These are phyloP conservation scores for Diophrys sp. DNA, from an alignment of 73 alveolate genomes.

Conservation along the genomic window DNA sequence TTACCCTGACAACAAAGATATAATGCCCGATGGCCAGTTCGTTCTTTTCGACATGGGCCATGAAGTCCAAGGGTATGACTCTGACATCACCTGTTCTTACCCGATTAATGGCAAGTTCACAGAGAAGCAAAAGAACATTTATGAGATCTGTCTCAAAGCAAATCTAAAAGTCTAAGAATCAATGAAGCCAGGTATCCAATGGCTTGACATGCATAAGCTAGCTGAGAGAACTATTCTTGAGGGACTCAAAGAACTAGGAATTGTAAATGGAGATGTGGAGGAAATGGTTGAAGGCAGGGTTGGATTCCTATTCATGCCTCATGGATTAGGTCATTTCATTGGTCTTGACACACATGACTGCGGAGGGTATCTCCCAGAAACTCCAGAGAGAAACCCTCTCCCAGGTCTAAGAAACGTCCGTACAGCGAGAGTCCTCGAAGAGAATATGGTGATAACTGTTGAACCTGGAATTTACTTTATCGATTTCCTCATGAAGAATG, in stretches of 20 bases:
- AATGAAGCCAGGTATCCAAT: constrained; percentile 88
- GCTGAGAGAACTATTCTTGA: constrained; percentile 91
- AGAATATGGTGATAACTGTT: constrained; percentile 82
- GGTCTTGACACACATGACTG: constrained; percentile 98
- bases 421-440: constrained; percentile 90
- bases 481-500: constrained; percentile 73
- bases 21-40: constrained; percentile 62
- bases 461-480: constrained; percentile 99
- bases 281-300: constrained; percentile 87
- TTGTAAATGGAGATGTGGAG: constrained; percentile 80
- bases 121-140: constrained; percentile 74
- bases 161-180: constrained; percentile 66
- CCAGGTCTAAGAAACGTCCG: constrained; percentile 91
- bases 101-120: constrained; percentile 95
- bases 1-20: constrained; percentile 74
- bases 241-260: constrained; percentile 84
- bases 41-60: constrained; percentile 89
- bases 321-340: constrained; percentile 98
- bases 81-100: constrained; percentile 96
- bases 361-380: constrained; percentile 94
- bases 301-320: constrained; percentile 96
- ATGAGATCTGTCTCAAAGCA: constrained; percentile 86
- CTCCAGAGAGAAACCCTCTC: constrained; percentile 74
- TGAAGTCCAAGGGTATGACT: constrained; percentile 85
- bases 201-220: constrained; percentile 97